These are phyloP conservation scores for Allantophomopsis lycopodina DNA, from an alignment of 2,329 filamentous ascomycete species.

Conservation along the genomic window DNA sequence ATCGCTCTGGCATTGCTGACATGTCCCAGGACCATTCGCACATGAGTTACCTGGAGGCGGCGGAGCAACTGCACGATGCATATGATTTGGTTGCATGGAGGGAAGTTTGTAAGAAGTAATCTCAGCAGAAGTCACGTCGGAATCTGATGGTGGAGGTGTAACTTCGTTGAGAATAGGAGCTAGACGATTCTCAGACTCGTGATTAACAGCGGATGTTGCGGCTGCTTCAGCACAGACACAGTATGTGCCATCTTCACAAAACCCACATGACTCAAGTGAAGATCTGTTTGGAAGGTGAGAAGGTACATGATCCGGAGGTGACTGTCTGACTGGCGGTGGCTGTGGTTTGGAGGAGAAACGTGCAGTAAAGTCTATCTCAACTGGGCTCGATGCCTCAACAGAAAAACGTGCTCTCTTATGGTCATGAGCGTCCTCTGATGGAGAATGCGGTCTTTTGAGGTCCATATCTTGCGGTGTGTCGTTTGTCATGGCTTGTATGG, in stretches of 20 bases:
- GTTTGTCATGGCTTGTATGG: slow-evolving; percentile 8
- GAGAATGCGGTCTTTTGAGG: slow-evolving; percentile 18
- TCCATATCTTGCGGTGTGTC: slow-evolving; percentile 5
- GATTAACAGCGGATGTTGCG: slow-evolving; percentile 18
- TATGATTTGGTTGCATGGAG: slow-evolving; percentile 20
- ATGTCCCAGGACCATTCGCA: slow-evolving; percentile 59
- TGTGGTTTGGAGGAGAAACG: slow-evolving; percentile 39
- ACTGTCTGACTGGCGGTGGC: slow-evolving; percentile 5
- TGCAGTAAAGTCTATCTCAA: slow-evolving; percentile 64
- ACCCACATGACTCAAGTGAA: slow-evolving; percentile 60
- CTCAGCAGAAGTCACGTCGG: slow-evolving; percentile 37
- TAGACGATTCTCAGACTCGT: slow-evolving; percentile 17
- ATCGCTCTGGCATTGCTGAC: slow-evolving; percentile 64
- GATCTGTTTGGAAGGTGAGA: slow-evolving; percentile 3
- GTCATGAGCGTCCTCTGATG: slow-evolving; percentile 8
- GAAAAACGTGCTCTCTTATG: slow-evolving; percentile 44
- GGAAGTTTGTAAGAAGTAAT: slow-evolving; percentile 48
- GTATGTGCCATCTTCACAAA: slow-evolving; percentile 70
- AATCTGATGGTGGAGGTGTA: slow-evolving; percentile 36
- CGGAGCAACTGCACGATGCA: slow-evolving; percentile 14
- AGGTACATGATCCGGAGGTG: slow-evolving; percentile 9
- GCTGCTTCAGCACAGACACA: slow-evolving; percentile 64
- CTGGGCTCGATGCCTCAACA: slow-evolving; percentile 24
- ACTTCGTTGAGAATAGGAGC: slow-evolving; percentile 31
- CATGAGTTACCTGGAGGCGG: slow-evolving; percentile 12